Base-by-base conservation (phyloP, 164 flowering plant genomes). In the Dillenia turbinata region DNA sequence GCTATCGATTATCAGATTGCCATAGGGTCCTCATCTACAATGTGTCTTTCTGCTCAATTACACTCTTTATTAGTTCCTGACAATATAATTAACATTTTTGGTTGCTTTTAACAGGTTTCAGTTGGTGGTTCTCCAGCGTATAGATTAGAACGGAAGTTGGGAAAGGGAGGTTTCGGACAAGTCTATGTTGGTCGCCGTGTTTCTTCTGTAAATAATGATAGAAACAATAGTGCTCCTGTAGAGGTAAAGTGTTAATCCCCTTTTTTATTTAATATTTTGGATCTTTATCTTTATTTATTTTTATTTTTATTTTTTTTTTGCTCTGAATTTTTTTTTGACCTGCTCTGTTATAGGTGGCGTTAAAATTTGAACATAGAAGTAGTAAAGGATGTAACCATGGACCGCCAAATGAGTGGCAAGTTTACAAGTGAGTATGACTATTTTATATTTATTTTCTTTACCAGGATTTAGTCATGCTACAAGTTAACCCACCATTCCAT, bases 331-430 rank as follows among this genome's bases (percentile, higher is more conserved):
- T 51, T 2, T 40, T 12, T 40, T 12, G 11, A n/a, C 44, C 1
- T 56, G 10, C 19, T 54, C 46, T 8, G 15, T 62, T 49, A 15
- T 57, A 84, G 89, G 88, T 85, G 68, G 90, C 90, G 9, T 56
- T 85, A 60, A 85, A 85, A 71, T 79, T 85, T 66, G 90, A 85
- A 68, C 88, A 81, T 68, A 69, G 77, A 65, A 83, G 66, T 67
- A 83, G 90, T 60, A 83, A 85, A 69, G 90, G 90, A 44, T 85
- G 90, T 66, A 77, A 66, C 24, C 71, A 75, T 69, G 88, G 88
- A 43, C 88, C 90, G 9, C 90, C 90, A 40, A 61, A 65, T 62
- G 90, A 85, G 69, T 85, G 90, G 90, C 78, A 76, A 69, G 90
- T 85, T 47, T 83, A 83, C 78, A 74, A 59, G 86, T 82, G 67